These are phyloP conservation scores for Acer yangbiense DNA, from an alignment of 345 rosid genomes.

Conservation along the genomic window DNA sequence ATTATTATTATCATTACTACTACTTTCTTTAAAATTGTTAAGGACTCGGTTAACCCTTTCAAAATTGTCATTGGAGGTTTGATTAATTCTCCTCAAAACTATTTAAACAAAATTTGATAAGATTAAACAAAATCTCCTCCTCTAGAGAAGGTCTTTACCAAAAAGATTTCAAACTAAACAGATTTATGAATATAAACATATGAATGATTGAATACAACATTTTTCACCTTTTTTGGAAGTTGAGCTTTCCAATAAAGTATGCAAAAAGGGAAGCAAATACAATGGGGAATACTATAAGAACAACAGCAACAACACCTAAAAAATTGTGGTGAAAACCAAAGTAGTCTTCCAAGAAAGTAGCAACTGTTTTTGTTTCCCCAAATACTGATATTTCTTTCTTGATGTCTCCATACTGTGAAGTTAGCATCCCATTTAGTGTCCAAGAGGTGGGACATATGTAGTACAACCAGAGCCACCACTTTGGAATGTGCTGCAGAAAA, in stretches of 20 bases:
- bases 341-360: constrained; percentile 22
- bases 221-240: constrained; percentile 31
- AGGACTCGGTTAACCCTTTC: too few relatives aligned
- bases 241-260: constrained; percentile 29
- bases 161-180: too few relatives aligned
- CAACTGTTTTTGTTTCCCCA: constrained; percentile 14
- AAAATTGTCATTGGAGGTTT: too few relatives aligned
- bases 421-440: constrained; percentile 34
- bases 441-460: constrained; percentile 37
- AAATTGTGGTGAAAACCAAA: constrained; percentile 28
- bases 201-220: too few relatives aligned
- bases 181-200: too few relatives aligned
- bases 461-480: constrained; percentile 41
- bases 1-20: too few relatives aligned
- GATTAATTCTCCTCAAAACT: too few relatives aligned
- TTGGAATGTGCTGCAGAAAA: constrained; percentile 29
- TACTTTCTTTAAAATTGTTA: too few relatives aligned
- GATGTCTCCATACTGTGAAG: constrained; percentile 26
- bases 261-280: constrained; percentile 31
- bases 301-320: constrained; percentile 28
- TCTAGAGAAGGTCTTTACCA: too few relatives aligned
- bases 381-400: constrained; percentile 7
- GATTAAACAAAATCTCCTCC: too few relatives aligned
- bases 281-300: constrained; percentile 25
- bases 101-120: too few relatives aligned